Evolutionary conservation across 371 early-diverging fungal genomes (phyloP), one percentile per base, ranked within the genome.

Genomic region (Choanephora cucurbitarum): DNA sequence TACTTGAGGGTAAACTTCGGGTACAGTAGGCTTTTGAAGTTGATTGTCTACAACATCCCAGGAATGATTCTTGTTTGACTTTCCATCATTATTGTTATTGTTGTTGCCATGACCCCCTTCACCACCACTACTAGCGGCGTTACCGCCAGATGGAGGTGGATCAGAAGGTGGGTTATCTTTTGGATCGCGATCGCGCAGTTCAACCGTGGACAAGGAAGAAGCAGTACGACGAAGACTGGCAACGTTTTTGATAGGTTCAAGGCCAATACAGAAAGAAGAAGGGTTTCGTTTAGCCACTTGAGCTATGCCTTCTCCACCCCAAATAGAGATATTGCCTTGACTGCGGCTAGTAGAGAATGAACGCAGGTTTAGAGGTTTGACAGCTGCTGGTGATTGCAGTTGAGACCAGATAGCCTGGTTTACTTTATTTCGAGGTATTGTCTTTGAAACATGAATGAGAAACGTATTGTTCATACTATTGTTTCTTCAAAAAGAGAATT

Each of bases 1-100:
- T 0, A 97, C 88, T 61, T 94, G 92, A 9, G 97, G 93, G 67
- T 91, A 94, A 14, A 82, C 82, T 44, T 93, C 92, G 7, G 95
- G 95, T 15, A 93, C 86, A 5, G 89, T 75, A 14, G 91, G 90
- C 58, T 89, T 87, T 57, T 84, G 82, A 40, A 87, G 63, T 15
- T 82, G 80, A 50, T 74, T 85, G 43, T 89, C 87, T 42, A 79
- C 69, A 22, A 79, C 77, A 19, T 61, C 66, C 62, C 66, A 57
- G 13, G 53, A 53, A 22, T 57, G 47, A 23, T 53, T 56, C 17
- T 60, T 66, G 15, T 17, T 31, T 13, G 60, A 51, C 11, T 58
- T 55, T 11, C 60, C 60, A 21, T 56, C 48, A 10, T 66, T 70
- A 17, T 49, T 63, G 4, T 54, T 49, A 37, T 56, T 62, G 41